phyloP scores from a whole-genome alignment of 2,329 filamentous ascomycete species.

The Xenoacremonium recifei region DNA sequence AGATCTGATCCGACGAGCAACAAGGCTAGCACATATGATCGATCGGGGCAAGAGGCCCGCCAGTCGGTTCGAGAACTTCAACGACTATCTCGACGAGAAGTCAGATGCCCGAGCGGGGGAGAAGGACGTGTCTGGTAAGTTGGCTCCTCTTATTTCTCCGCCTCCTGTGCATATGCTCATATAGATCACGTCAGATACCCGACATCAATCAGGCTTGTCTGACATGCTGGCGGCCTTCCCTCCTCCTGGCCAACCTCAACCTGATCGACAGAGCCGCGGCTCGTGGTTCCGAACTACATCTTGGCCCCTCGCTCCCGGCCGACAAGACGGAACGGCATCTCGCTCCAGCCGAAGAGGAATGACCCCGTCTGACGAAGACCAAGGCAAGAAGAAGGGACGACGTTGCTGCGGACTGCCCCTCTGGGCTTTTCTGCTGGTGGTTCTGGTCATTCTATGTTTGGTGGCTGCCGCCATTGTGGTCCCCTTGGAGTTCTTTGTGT shows the following conservation, averaged over 20 bases:
- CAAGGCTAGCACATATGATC: constrained; percentile 80
- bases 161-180: constrained; percentile 14
- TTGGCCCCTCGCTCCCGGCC: constrained; percentile 47
- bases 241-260: constrained; percentile 53
- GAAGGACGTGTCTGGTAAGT: constrained; percentile 38
- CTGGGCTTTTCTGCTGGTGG: constrained; percentile 69
- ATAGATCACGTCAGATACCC: constrained; percentile 37
- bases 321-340: constrained; percentile 18
- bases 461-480: constrained; percentile 81
- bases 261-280: constrained; percentile 44
- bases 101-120: constrained; percentile 36
- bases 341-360: constrained; percentile 18
- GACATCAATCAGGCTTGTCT: constrained; percentile 53
- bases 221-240: constrained; percentile 67
- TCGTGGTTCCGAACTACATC: constrained; percentile 44
- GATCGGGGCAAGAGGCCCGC: constrained; percentile 72
- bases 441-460: constrained; percentile 66
- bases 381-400: constrained; percentile 43
- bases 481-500: constrained; percentile 65
- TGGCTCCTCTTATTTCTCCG: neutral
- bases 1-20: constrained; percentile 87
- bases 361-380: constrained; percentile 21
- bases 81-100: constrained; percentile 48
- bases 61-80: constrained; percentile 55
- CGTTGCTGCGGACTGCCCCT: constrained; percentile 82